Evolutionary conservation across 495 filamentous ascomycete species (phyloP), one percentile per base, ranked within the genome.

Genomic region (Aspergillus funiculosus): DNA sequence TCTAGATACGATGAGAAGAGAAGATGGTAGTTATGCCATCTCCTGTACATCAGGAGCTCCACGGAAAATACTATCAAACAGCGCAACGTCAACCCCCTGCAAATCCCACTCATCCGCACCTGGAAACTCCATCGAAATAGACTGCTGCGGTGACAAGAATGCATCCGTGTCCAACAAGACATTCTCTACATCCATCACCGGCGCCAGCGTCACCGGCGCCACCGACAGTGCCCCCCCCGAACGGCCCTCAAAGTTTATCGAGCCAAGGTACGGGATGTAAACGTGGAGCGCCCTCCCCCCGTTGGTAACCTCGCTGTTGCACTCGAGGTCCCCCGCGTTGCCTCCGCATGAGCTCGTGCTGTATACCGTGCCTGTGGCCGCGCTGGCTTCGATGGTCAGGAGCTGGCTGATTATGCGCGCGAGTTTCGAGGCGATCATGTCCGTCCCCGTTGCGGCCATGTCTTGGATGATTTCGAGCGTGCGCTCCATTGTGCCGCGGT

Each of bases 401-500:
- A 64, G 42, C 14, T 46, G 64, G 24, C 43, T 62, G 6, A 50
- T 62, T 38, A 73, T 69, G 11, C 69, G 55, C 25, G 62, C 61
- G 10, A 74, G 61, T 25, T 63, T 68, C 1, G 37, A 30, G 5
- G 48, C 35, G 26, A 64, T 56, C 5, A 25, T n/a, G 38, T 62
- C 61, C 0, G 34, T 22, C n/a, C 46, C 48, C n/a, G 32, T n/a
- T 1, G 41, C 18, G 20, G 53, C 51, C 15, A 61, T 57, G 4
- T 46, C 42, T 20, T 68, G 58, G 48, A 74, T 61, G 26, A 56
- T 57, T n/a, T 61, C 62, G 1, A 69, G 52, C 2, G 61, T 54
- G 13, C 58, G 59, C 46, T 77, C 70, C 42, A 74, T 59, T 11
- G 69, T 53, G 3, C 60, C 69, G n/a, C 69, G 63, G 39, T 75